Evolutionary conservation across 495 filamentous ascomycete species (phyloP).

Genomic region (Hypoxylon fuscum): DNA sequence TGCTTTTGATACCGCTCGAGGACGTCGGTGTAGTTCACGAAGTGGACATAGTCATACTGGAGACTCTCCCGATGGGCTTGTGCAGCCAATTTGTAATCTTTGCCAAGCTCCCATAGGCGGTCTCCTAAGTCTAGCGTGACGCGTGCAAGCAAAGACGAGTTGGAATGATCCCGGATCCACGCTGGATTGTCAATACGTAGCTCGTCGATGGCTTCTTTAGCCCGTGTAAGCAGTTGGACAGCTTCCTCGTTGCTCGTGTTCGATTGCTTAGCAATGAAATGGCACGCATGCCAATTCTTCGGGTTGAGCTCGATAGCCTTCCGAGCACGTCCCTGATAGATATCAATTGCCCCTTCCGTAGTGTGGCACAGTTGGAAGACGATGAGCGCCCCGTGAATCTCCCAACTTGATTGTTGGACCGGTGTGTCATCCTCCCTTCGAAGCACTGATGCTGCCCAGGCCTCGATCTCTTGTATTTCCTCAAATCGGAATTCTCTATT

Average conservation of each 20-base stretch:
- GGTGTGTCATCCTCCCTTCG: slow-evolving; percentile 23
- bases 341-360: slow-evolving; percentile 20
- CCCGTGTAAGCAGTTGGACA: slow-evolving; percentile 41
- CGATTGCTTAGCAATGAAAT: slow-evolving; percentile 43
- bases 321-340: slow-evolving; percentile 39
- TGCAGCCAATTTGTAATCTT: slow-evolving; percentile 39
- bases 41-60: slow-evolving; percentile 41
- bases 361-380: slow-evolving; percentile 36
- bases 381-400: slow-evolving; percentile 49
- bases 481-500: slow-evolving; percentile 18
- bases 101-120: slow-evolving; percentile 45
- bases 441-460: slow-evolving; percentile 29
- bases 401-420: slow-evolving; percentile 44
- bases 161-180: slow-evolving; percentile 34
- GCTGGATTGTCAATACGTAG: slow-evolving; percentile 24
- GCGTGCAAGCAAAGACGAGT: slow-evolving; percentile 39
- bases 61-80: slow-evolving; percentile 41
- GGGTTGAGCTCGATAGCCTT: slow-evolving; percentile 48
- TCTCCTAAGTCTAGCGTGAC: slow-evolving; percentile 49
- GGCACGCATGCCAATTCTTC: slow-evolving; percentile 49
- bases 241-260: slow-evolving; percentile 41
- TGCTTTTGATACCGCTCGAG: slow-evolving; percentile 41
- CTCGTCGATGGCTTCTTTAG: slow-evolving; percentile 35
- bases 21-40: slow-evolving; percentile 37
- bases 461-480: slow-evolving; percentile 29